Evolutionary conservation across 1,284 basidiomycete genomes (phyloP), one percentile per base, ranked within the genome.

Genomic region (Apiotrichum montevideense): DNA sequence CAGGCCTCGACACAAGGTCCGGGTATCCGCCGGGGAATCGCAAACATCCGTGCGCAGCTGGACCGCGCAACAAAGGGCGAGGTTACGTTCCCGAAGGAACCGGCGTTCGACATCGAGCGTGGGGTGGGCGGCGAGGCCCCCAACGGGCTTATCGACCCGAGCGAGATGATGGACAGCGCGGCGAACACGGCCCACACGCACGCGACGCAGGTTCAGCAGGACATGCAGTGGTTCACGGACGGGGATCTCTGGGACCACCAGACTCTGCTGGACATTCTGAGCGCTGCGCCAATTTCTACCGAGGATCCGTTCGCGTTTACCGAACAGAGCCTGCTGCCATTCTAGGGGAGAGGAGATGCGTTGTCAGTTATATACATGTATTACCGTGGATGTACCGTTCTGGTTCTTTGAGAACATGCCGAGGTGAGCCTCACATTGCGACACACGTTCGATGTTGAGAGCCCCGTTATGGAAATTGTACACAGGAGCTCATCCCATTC

Each of bases 221-320:
- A 50, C 32, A 39, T 55, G 43, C 21, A 43, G 21, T 56, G 55
- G 55, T 56, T 56, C 35, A 37, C 44, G 4, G 55, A 56, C 48
- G 46, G 52, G 33, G 55, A 57, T 29, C 45, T 58, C 21, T 58
- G 56, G 56, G 61, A 62, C 35, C 45, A 57, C 44, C 51, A 56
- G 37, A 53, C 51, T 13, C 48, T 59, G 40, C 50, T 63, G 29
- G 54, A 60, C 35, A 51, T 63, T n/a, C 56, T 63, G 13, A 53
- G 58, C 13, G 58, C 58, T 1, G 52, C 58, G 21, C 52, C 56
- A 3, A 54, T 63, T 40, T 56, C 46, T n/a, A 63, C 61, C 2
- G 58, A 63, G 48, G 58, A 60, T 41, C 61, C 61, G 3, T 63
- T 63, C 39, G 48, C 55, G 35, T 63, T 63, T 29, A 43, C 33